Evolutionary conservation across 345 rosid genomes (phyloP), one percentile per base, ranked within the genome.

Genomic region (Combretum micranthum): DNA sequence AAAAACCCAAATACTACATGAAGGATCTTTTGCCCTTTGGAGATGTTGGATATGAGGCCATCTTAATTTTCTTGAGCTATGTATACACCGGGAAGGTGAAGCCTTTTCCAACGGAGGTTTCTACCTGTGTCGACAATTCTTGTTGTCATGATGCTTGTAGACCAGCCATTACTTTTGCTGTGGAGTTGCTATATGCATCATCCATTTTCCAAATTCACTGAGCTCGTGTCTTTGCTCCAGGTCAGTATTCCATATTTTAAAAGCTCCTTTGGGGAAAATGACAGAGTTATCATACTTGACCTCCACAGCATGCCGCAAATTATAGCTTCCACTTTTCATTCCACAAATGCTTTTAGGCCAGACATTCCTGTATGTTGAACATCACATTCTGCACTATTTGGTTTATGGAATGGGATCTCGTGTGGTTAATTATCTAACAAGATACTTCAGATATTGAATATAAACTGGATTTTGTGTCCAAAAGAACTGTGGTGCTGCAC

Each of bases 171-270:
- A 66, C 64, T 69, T 93, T 89, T 56, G 75, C 79, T 1, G 94
- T 85, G 67, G 96, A 93, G 68, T 66, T 89, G 91, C 72, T 87
- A 83, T 93, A 85, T 78, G 97, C 96, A 17, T 79, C 97, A 0
- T 63, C 64, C 55, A 73, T 82, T 62, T 93, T 93, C 69, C 83
- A 78, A 72, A 75, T 89, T 53, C 82, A 76, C n/a, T 0, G 99
- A 93, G 71, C 64, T 93, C 47, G 81, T 85, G 59, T 85, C 94
- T 8, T 83, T 87, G 14, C 83, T 82, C 64, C 99, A 89, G 97
- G 99, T 89, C 19, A 57, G 77, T 57, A 16, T 52, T 51, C 53
- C 18, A 39, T 17, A 57, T 43, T 56, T 48, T 21, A 56, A 15
- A 46, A n/a, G 11, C 49, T 46, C 19, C 49, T 32, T 1, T 7